Percentiles rank a stretch among this genome's conserved stretches.
Conservation (phyloP, 2,329 filamentous ascomycete genomes). For the Cephalotrichum gorgonifer region DNA sequence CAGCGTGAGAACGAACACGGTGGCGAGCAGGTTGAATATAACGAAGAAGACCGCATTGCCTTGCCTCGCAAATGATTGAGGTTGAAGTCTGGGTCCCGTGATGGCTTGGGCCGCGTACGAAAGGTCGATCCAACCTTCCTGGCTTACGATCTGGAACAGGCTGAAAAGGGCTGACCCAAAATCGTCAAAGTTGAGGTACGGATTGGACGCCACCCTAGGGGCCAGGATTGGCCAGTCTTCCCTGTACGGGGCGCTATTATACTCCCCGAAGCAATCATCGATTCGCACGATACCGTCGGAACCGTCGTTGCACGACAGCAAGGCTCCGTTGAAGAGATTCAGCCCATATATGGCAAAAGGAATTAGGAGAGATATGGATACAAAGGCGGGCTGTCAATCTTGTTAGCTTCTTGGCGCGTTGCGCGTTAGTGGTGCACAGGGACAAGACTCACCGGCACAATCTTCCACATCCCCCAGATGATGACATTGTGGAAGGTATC, state of each 20-base stretch:
- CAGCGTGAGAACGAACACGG: slow-evolving; percentile 90
- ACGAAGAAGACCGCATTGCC: slow-evolving; percentile 93
- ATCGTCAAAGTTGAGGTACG: slow-evolving; percentile 86
- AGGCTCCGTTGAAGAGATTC: slow-evolving; percentile 79
- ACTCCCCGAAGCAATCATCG: slow-evolving; percentile 77
- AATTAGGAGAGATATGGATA: slow-evolving; percentile 86
- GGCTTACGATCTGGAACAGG: slow-evolving; percentile 96
- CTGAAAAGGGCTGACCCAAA: slow-evolving; percentile 92
- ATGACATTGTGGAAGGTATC: slow-evolving; percentile 97
- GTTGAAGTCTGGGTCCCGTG: slow-evolving; percentile 65
- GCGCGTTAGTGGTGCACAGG: background rate
- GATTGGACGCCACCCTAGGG: slow-evolving; percentile 70
- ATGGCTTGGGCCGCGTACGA: slow-evolving; percentile 77
- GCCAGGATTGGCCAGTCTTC: slow-evolving; percentile 69
- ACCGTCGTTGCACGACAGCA: slow-evolving; percentile 62
- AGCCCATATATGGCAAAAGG: slow-evolving; percentile 95
- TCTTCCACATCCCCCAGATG: slow-evolving; percentile 77
- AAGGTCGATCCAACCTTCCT: slow-evolving; percentile 97
- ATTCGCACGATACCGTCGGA: slow-evolving; percentile 46
- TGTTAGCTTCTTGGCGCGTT: slow-evolving; percentile 4
- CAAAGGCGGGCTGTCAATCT: slow-evolving; percentile 58
- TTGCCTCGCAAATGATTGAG: slow-evolving; percentile 55
- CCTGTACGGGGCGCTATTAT: slow-evolving; percentile 61
- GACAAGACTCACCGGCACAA: slow-evolving; percentile 60
- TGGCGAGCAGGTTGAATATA: slow-evolving; percentile 89